These are phyloP conservation scores for Linderina pennispora DNA, from an alignment of 192 early-diverging fungal genomes.

Conservation along the genomic window DNA sequence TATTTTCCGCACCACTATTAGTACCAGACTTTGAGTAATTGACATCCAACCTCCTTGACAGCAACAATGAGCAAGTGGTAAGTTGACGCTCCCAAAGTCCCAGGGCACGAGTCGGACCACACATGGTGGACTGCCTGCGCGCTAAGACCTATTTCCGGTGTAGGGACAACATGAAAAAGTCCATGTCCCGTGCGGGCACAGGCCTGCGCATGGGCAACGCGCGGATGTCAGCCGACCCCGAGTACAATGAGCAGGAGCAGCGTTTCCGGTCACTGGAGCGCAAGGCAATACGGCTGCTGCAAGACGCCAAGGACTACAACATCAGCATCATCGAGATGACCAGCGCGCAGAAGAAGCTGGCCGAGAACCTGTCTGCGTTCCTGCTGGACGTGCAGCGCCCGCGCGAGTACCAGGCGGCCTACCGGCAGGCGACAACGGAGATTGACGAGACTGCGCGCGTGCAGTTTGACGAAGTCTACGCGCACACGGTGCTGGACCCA, in stretches of 20 bases:
- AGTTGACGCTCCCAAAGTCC: too few species aligned
- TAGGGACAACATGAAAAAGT: conserved; percentile 44
- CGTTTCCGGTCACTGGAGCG: conserved; percentile 74
- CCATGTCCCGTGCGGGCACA: conserved; percentile 23
- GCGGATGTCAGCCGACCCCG: conserved; percentile 53
- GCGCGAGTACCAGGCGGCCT: conserved; percentile 68
- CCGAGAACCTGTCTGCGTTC: conserved; percentile 82
- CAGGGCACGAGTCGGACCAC: too few species aligned
- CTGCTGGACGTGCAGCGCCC: conserved; percentile 75
- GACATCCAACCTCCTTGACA: too few species aligned
- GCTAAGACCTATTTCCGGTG: too few species aligned
- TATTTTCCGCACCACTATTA: background rate
- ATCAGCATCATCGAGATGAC: conserved; percentile 83
- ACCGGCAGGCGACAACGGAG: conserved; percentile 73
- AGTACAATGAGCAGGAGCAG: conserved; percentile 78
- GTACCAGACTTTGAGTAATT: too few species aligned
- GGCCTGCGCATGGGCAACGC: conserved; percentile 12
- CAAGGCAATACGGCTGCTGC: conserved; percentile 76
- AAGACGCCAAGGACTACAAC: conserved; percentile 91
- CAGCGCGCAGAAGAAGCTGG: conserved; percentile 74
- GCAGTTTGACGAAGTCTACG: conserved; percentile 83
- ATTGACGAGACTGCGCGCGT: conserved; percentile 74
- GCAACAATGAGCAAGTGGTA: too few species aligned
- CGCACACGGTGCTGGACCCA: conserved; percentile 84
- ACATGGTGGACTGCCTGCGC: too few species aligned